These are phyloP conservation scores for Boletus reticulatus DNA, from an alignment of 768 basidiomycete species.

Conservation along the genomic window DNA sequence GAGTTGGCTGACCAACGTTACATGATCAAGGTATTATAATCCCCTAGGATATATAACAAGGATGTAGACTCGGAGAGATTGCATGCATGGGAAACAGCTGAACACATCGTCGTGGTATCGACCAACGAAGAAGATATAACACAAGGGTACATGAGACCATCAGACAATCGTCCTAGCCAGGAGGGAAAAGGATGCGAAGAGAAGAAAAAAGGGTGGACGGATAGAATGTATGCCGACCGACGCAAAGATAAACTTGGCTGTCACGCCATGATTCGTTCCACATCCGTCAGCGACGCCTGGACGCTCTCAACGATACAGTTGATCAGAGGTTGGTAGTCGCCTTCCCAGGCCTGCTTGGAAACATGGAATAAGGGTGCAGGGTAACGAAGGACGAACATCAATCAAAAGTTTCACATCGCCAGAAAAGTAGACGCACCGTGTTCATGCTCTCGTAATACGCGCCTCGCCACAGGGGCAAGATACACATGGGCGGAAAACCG, in stretches of 20 bases:
- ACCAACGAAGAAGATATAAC: no score
- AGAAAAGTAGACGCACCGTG: slow-evolving; percentile 12
- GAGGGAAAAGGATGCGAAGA: no score
- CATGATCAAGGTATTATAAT: no score
- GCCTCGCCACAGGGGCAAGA: slow-evolving; percentile 22
- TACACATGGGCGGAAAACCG: slow-evolving; percentile 32
- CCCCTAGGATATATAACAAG: no score
- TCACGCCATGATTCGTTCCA: slow-evolving; percentile 32
- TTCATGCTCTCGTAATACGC: slow-evolving; percentile 34
- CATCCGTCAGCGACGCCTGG: slow-evolving; percentile 23
- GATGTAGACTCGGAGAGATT: no score
- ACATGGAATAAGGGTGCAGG: not conserved
- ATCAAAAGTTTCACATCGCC: not conserved
- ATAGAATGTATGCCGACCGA: no score
- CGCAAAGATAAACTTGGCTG: not conserved
- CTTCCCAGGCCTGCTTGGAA: slow-evolving; percentile 31
- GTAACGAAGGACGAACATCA: not conserved
- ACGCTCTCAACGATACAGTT: slow-evolving; percentile 30
- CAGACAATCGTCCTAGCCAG: no score
- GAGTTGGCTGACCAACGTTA: no score
- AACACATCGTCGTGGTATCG: no score
- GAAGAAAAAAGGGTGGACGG: no score
- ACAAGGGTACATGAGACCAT: no score
- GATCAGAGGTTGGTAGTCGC: slow-evolving; percentile 32
- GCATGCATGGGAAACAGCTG: no score